These are phyloP conservation scores for Myxozyma mucilagina DNA, from an alignment of 805 yeast species.

Conservation along the genomic window DNA sequence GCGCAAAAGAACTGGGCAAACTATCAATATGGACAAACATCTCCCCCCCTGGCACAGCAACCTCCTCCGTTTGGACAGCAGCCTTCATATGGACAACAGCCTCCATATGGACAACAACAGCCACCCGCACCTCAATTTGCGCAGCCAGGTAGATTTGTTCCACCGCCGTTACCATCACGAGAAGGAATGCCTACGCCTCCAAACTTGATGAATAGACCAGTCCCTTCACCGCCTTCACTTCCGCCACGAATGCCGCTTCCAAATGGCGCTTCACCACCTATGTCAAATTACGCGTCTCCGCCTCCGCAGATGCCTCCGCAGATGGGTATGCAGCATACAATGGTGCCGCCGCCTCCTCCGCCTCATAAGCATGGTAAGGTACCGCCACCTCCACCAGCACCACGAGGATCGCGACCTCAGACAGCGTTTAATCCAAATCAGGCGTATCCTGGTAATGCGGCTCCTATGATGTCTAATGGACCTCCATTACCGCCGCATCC, in stretches of 20 bases:
- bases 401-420: too few species aligned
- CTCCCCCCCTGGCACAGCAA: constrained; percentile 15
- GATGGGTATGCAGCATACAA: not conserved
- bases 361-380: constrained; percentile 4
- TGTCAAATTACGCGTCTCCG: constrained; percentile 9
- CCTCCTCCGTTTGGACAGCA: constrained; percentile 10
- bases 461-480: too few species aligned
- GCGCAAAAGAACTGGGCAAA: constrained; percentile 1
- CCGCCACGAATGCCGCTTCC: constrained; percentile 37
- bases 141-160: constrained; percentile 34
- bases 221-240: constrained; percentile 34
- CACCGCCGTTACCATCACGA: constrained; percentile 20
- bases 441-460: too few species aligned
- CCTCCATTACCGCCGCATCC: constrained; percentile 13
- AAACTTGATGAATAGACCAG: constrained; percentile 23
- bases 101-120: constrained; percentile 10
- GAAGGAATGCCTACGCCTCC: constrained; percentile 4
- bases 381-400: constrained; percentile 21
- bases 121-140: constrained; percentile 32
- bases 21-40: constrained; percentile 3
- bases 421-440: too few species aligned
- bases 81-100: constrained; percentile 25
- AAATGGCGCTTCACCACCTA: constrained; percentile 20
- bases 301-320: constrained; percentile 4
- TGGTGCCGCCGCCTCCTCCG: constrained; percentile 27